Conservation (phyloP, 1,284 basidiomycete species). For the Microbotryum silenes-acaulis region DNA sequence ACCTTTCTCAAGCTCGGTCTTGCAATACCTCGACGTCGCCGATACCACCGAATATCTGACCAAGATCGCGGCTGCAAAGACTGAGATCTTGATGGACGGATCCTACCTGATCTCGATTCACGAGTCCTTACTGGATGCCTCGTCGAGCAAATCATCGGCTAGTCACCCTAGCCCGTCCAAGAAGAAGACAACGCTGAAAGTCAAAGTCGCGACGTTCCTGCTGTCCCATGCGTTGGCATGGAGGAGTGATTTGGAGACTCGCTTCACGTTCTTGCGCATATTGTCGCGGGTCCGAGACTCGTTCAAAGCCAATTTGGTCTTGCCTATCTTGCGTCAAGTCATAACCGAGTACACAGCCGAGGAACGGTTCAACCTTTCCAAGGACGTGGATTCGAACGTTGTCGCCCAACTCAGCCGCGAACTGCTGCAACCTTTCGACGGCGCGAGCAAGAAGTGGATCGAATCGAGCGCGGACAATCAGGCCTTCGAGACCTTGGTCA, state of each 20-base stretch:
- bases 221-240: slow-evolving; percentile 71
- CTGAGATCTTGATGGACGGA: slow-evolving; percentile 64
- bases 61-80: slow-evolving; percentile 49
- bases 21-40: slow-evolving; percentile 57
- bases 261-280: slow-evolving; percentile 52
- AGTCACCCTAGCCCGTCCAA: slow-evolving; percentile 40
- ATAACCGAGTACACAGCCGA: slow-evolving; percentile 33
- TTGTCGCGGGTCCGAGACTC: slow-evolving; percentile 56
- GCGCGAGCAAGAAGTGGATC: slow-evolving; percentile 26
- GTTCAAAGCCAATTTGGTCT: slow-evolving; percentile 57
- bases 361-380: neutral
- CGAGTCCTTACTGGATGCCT: slow-evolving; percentile 49
- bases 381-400: slow-evolving; percentile 30
- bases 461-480: slow-evolving; percentile 13
- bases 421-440: slow-evolving; percentile 54
- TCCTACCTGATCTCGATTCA: slow-evolving; percentile 59
- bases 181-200: slow-evolving; percentile 55
- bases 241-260: slow-evolving; percentile 45
- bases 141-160: slow-evolving; percentile 46
- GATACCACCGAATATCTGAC: slow-evolving; percentile 64
- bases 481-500: slow-evolving; percentile 14
- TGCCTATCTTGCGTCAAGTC: slow-evolving; percentile 53
- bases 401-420: slow-evolving; percentile 45
- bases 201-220: slow-evolving; percentile 71
- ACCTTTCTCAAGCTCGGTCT: slow-evolving; percentile 49